Percentiles rank a stretch among this genome's conserved stretches.
Conservation (phyloP, 2,329 filamentous ascomycete species). For the Fusarium odoratissimum region DNA sequence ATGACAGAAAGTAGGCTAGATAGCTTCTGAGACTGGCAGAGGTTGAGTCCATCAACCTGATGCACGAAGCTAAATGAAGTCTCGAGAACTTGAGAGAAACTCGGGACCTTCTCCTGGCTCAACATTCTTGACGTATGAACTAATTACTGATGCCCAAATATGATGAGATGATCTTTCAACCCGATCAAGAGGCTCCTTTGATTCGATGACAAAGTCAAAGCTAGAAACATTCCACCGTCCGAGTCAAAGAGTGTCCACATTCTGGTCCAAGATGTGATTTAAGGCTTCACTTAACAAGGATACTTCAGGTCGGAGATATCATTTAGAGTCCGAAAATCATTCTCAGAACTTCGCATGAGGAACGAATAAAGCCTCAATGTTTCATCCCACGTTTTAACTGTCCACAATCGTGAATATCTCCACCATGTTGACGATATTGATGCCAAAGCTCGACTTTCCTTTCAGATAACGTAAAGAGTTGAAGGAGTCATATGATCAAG, state of each 20-base stretch:
- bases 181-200: not conserved
- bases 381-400: not conserved
- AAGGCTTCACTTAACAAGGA: not conserved
- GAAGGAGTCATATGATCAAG: not conserved
- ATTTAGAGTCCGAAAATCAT: no score
- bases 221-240: not conserved
- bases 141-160: not conserved
- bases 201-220: not conserved
- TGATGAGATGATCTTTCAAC: not conserved
- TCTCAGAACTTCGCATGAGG: rapidly evolving
- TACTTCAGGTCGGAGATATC: not conserved
- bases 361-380: not conserved
- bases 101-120: not conserved
- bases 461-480: conserved; percentile 1
- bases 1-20: rapidly evolving
- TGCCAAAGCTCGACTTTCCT: not conserved
- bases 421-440: not conserved
- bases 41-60: not conserved
- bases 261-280: not conserved
- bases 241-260: not conserved
- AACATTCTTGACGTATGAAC: not conserved
- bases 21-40: not conserved
- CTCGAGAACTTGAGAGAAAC: not conserved
- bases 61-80: no score
- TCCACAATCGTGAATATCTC: not conserved